Conservation (phyloP, 768 basidiomycete genomes). For the Amanita subjunquillea region DNA sequence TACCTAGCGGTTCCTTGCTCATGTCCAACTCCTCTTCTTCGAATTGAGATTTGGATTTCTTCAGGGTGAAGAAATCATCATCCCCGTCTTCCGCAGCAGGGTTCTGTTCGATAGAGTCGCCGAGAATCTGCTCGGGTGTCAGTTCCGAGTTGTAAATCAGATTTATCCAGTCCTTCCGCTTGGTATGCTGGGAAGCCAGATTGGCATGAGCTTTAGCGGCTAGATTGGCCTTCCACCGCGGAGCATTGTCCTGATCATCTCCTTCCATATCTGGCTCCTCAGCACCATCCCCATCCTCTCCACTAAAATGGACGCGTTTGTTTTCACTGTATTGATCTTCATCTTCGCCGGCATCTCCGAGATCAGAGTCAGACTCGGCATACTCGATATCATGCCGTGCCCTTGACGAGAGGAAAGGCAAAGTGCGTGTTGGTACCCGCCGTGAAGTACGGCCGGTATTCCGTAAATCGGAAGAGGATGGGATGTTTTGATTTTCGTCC, state of each 20-base stretch:
- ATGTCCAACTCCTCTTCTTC: constrained; percentile 55
- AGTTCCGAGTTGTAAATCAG: constrained; percentile 71
- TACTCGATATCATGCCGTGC: constrained; percentile 44
- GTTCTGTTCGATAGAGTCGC: constrained; percentile 17
- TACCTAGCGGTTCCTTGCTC: constrained; percentile 49
- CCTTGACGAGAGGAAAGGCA: constrained; percentile 22
- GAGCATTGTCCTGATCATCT: constrained; percentile 33
- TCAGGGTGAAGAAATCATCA: constrained; percentile 71
- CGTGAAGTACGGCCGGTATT: constrained; percentile 42
- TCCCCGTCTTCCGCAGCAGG: constrained; percentile 24
- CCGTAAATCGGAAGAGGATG: constrained; percentile 11
- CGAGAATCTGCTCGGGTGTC: constrained; percentile 58
- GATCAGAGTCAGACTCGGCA: constrained; percentile 74
- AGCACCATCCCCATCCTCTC: constrained; percentile 32
- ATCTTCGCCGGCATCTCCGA: constrained; percentile 35
- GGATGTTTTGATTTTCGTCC: constrained; percentile 15
- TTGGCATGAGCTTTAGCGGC: constrained; percentile 29
- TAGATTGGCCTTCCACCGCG: constrained; percentile 70
- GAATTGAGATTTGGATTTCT: constrained; percentile 21
- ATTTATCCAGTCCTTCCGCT: constrained; percentile 69
- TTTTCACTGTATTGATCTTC: constrained; percentile 8
- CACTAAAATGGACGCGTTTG: constrained; percentile 31
- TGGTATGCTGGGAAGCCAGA: constrained; percentile 27
- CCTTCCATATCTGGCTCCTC: constrained; percentile 27
- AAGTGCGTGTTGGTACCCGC: constrained; percentile 32